phyloP scores from a whole-genome alignment of 345 rosid species.

The Lepidium sativum region DNA sequence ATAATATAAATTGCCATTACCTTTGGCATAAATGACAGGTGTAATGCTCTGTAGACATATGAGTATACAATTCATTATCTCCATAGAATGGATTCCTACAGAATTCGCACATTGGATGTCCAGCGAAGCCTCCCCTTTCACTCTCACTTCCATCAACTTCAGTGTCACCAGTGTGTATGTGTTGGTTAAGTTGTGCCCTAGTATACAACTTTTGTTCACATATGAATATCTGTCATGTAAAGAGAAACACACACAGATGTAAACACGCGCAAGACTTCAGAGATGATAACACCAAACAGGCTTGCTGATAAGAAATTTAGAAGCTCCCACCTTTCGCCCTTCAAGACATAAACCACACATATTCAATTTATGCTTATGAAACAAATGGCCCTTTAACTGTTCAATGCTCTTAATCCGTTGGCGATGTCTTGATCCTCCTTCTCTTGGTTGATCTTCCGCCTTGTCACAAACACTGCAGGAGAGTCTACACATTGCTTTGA shows the following conservation, averaged over 20 bases:
- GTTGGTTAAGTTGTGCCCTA: slow-evolving; percentile 77
- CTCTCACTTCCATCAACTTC: slow-evolving; percentile 95
- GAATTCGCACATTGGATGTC: slow-evolving; percentile 93
- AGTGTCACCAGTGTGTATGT: slow-evolving; percentile 78
- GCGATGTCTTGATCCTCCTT: slow-evolving; percentile 39
- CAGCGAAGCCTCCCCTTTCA: slow-evolving; percentile 92
- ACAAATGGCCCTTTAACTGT: slow-evolving; percentile 90
- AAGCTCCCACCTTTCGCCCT: slow-evolving; percentile 71
- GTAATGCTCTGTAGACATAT: slow-evolving; percentile 89
- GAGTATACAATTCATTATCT: slow-evolving; percentile 82
- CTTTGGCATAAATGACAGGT: slow-evolving; percentile 95
- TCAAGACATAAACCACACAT: slow-evolving; percentile 93
- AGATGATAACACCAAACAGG: neutral
- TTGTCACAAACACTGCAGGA: slow-evolving; percentile 84
- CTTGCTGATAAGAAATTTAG: neutral
- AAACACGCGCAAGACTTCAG: neutral
- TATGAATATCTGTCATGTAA: slow-evolving; percentile 57
- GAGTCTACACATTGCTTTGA: slow-evolving; percentile 97
- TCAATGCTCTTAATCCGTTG: slow-evolving; percentile 67
- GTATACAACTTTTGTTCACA: slow-evolving; percentile 86
- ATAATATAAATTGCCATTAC: slow-evolving; percentile 24
- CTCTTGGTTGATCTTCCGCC: slow-evolving; percentile 30
- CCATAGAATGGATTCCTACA: slow-evolving; percentile 85
- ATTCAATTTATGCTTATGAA: slow-evolving; percentile 63
- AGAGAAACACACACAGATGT: neutral